These are phyloP conservation scores for Quercus tomentella DNA, from an alignment of 331 rosid species.

Conservation along the genomic window DNA sequence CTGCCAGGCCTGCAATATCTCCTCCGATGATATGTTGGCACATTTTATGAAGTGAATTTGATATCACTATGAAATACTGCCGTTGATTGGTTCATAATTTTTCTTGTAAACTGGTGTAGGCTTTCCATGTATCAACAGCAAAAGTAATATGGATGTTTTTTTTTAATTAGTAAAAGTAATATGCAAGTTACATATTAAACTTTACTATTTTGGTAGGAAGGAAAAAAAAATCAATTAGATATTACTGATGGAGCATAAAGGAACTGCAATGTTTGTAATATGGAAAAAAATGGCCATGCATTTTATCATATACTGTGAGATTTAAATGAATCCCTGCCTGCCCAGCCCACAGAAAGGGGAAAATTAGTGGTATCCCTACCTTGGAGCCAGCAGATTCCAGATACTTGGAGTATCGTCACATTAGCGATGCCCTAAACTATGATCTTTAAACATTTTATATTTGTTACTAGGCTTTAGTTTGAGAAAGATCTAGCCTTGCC, in stretches of 20 bases:
- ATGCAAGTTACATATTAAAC: background rate
- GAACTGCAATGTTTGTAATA: background rate
- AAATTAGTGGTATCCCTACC: background rate
- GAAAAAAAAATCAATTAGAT: background rate
- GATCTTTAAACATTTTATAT: background rate
- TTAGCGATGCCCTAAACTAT: background rate
- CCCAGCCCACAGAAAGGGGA: background rate
- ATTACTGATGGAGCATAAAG: background rate
- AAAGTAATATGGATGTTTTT: no score
- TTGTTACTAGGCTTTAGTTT: background rate
- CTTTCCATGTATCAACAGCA: background rate
- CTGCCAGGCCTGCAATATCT: background rate
- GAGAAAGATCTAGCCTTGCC: background rate
- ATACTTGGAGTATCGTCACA: background rate
- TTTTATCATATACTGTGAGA: background rate
- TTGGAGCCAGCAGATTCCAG: background rate
- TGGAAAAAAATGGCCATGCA: background rate
- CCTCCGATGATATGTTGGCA: background rate
- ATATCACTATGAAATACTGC: background rate
- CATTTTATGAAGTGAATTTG: background rate
- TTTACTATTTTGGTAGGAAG: background rate
- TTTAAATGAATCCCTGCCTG: background rate
- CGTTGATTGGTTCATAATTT: background rate
- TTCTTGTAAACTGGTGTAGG: background rate
- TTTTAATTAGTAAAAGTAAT: background rate